These are phyloP conservation scores for Phytopythium montanum DNA, from an alignment of 352 stramenopile species.

Conservation along the genomic window DNA sequence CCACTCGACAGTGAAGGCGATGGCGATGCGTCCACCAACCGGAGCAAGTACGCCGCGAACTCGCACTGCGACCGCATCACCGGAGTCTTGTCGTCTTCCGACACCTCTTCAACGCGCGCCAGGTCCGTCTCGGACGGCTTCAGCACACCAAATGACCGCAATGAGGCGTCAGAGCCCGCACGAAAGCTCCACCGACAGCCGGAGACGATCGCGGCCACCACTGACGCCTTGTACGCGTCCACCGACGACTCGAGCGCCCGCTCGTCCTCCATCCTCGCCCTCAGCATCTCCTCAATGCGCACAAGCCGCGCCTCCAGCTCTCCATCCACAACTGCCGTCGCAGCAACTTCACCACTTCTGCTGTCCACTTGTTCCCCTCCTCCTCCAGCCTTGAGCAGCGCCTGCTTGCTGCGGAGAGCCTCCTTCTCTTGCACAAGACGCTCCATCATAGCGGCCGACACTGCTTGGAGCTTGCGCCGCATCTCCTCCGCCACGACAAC, in stretches of 20 bases:
- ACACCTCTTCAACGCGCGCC: background rate
- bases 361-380: background rate
- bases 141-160: conserved; percentile 15
- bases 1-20: conserved; percentile 6
- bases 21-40: conserved; percentile 7
- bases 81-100: conserved; percentile 17
- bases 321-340: background rate
- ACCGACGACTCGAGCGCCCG: background rate
- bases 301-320: conserved; percentile 15
- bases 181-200: conserved; percentile 19
- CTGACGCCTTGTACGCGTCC: conserved; percentile 14
- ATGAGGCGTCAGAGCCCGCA: background rate
- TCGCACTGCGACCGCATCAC: conserved; percentile 23
- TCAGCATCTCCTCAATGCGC: conserved; percentile 18
- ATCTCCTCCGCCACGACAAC: conserved; percentile 50
- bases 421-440: conserved; percentile 49
- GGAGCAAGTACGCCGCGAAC: conserved; percentile 32
- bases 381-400: conserved; percentile 8
- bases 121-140: conserved; percentile 7
- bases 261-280: background rate
- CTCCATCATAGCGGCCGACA: conserved; percentile 47
- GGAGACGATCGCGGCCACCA: conserved; percentile 18
- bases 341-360: background rate
- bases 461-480: conserved; percentile 37
- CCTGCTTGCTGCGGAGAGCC: conserved; percentile 32